A percentile compares a stretch with the other conserved stretches of the same genome.
phyloP scores from a whole-genome alignment of 2,329 filamentous ascomycete genomes.

The Ceratocystis diversiconidia region DNA sequence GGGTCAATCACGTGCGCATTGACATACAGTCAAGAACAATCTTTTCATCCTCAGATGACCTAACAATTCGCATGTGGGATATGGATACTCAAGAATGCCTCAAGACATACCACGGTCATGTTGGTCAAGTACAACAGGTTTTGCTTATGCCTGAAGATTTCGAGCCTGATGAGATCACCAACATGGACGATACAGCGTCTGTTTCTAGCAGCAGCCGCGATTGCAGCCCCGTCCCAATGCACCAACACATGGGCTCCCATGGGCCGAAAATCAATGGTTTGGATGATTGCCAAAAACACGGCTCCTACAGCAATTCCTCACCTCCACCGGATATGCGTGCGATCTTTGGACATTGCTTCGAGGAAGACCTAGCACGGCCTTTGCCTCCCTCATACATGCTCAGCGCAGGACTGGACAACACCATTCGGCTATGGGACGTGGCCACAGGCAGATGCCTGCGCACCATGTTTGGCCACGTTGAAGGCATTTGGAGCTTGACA shows the following conservation, averaged over 20 bases:
- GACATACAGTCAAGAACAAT: constrained; percentile 71
- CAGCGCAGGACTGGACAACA: constrained; percentile 80
- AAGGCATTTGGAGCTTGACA: constrained; percentile 87
- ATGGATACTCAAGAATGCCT: constrained; percentile 72
- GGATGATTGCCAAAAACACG: not conserved
- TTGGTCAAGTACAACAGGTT: constrained; percentile 89
- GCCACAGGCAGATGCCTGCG: constrained; percentile 67
- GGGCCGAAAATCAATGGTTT: not conserved
- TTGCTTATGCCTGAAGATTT: constrained; percentile 74
- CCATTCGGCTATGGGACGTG: constrained; percentile 85
- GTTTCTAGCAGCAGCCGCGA: constrained; percentile 34
- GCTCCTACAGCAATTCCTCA: constrained; percentile 18
- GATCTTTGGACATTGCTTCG: constrained; percentile 48
- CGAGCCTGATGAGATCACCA: constrained; percentile 58
- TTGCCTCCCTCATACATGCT: constrained; percentile 82
- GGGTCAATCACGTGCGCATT: constrained; percentile 91
- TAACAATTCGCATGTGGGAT: constrained; percentile 85
- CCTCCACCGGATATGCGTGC: constrained; percentile 34
- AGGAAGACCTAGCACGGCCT: constrained; percentile 45
- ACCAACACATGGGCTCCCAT: constrained; percentile 6
- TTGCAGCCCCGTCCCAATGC: constrained; percentile 16
- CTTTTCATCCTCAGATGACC: constrained; percentile 87
- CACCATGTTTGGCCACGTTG: constrained; percentile 91
- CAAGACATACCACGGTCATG: constrained; percentile 68
- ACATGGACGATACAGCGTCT: constrained; percentile 41